Percentiles rank a stretch among this genome's conserved stretches.
These are phyloP conservation scores for Candida andamanensis DNA, from an alignment of 805 yeast genomes.

Conservation along the genomic window DNA sequence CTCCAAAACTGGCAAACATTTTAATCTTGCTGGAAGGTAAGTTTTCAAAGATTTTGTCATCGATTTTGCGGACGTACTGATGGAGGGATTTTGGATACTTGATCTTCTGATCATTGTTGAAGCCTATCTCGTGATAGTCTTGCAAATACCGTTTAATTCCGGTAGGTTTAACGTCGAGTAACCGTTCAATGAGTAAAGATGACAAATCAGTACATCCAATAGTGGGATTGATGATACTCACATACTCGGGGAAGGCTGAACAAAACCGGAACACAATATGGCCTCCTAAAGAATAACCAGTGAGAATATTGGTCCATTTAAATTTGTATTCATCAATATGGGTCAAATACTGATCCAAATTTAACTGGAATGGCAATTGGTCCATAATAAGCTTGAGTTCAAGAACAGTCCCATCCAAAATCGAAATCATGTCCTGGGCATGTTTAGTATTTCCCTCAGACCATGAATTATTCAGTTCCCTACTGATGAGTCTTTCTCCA, in stretches of 20 bases:
- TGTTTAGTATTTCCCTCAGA: slow-evolving; percentile 43
- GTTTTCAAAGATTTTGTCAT: slow-evolving; percentile 25
- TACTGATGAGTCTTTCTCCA: slow-evolving; percentile 41
- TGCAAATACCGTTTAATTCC: slow-evolving; percentile 12
- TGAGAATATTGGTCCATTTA: slow-evolving; percentile 31
- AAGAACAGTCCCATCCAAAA: slow-evolving; percentile 42
- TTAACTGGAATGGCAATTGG: slow-evolving; percentile 38
- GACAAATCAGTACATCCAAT: slow-evolving; percentile 47
- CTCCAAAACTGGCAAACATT: slow-evolving; percentile 34
- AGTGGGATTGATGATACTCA: slow-evolving; percentile 42
- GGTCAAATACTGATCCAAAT: slow-evolving; percentile 18
- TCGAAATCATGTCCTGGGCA: slow-evolving; percentile 45
- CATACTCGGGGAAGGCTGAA: slow-evolving; percentile 29
- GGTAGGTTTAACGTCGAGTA: slow-evolving; percentile 15
- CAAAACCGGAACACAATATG: slow-evolving; percentile 49
- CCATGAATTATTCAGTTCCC: slow-evolving; percentile 40
- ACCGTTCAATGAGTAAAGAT: slow-evolving; percentile 39
- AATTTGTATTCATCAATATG: slow-evolving; percentile 13
- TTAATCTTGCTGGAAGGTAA: slow-evolving; percentile 27
- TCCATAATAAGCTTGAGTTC: slow-evolving; percentile 42
- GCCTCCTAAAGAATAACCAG: slow-evolving; percentile 56
- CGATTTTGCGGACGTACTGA: slow-evolving; percentile 22
- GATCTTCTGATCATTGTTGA: slow-evolving; percentile 21
- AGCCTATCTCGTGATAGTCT: slow-evolving; percentile 27
- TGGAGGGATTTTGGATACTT: slow-evolving; percentile 33